A percentile compares a stretch with the other conserved stretches of the same genome.
These are phyloP conservation scores for Zasmidium cellare DNA, from an alignment of 2,329 filamentous ascomycete genomes.

Conservation along the genomic window DNA sequence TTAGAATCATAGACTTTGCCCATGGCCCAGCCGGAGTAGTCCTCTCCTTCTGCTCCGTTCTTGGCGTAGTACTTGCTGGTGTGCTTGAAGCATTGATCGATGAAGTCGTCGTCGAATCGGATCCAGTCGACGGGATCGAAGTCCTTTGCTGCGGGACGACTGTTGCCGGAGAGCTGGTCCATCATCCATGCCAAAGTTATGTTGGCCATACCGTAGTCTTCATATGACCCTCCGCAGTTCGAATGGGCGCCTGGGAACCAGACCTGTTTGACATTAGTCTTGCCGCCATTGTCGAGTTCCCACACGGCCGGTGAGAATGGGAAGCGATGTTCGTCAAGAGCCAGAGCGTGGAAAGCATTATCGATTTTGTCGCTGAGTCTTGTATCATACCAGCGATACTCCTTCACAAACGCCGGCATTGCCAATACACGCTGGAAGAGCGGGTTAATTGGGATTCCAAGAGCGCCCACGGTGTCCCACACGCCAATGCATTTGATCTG, in stretches of 20 bases:
- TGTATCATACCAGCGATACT: conserved; percentile 38
- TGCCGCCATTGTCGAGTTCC: conserved; percentile 31
- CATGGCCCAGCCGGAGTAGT: conserved; percentile 32
- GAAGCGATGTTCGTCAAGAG: conserved; percentile 53
- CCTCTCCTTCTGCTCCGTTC: conserved; percentile 11
- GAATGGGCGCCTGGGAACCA: conserved; percentile 59
- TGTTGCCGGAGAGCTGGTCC: conserved; percentile 38
- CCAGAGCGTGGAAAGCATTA: conserved; percentile 58
- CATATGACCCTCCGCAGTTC: conserved; percentile 52
- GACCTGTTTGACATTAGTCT: conserved; percentile 49
- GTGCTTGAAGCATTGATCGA: conserved; percentile 30
- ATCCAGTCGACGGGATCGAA: conserved; percentile 35
- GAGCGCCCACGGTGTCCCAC: conserved; percentile 47
- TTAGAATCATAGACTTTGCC: conserved; percentile 37
- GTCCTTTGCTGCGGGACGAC: conserved; percentile 20
- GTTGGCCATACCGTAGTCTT: conserved; percentile 36
- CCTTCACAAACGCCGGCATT: conserved; percentile 32
- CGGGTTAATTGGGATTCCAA: conserved; percentile 38
- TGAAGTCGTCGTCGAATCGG: conserved; percentile 36
- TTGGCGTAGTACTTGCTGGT: conserved; percentile 25
- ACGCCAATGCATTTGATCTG: conserved; percentile 43
- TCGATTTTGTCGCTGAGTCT: conserved; percentile 42
- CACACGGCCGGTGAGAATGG: conserved; percentile 56
- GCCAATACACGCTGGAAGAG: conserved; percentile 32
- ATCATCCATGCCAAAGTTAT: conserved; percentile 45